Percentiles rank a stretch among this genome's conserved stretches.
These are phyloP conservation scores for Apiospora koreana DNA, from an alignment of 2,329 filamentous ascomycete genomes.

Conservation along the genomic window DNA sequence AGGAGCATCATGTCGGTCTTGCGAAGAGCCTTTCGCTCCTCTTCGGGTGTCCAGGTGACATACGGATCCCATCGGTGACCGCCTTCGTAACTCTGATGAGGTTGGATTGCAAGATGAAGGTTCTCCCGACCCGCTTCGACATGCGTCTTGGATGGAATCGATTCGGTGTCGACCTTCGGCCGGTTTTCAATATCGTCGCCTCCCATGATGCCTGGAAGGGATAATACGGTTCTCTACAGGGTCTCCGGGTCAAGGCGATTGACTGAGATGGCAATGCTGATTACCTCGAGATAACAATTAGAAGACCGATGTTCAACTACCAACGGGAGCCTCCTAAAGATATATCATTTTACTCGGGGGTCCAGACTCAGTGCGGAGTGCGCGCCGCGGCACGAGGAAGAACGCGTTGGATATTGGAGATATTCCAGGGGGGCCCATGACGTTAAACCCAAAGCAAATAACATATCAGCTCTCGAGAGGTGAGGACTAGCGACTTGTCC, in stretches of 20 bases:
- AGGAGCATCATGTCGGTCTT: conserved; percentile 50
- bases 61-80: conserved; percentile 42
- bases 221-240: neutral
- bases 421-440: neutral
- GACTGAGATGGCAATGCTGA: neutral
- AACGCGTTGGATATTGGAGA: neutral
- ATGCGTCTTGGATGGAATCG: conserved; percentile 7
- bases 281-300: neutral
- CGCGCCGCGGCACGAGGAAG: neutral
- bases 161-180: conserved; percentile 8
- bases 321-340: neutral
- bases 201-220: conserved; percentile 12
- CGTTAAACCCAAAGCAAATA: neutral
- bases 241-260: neutral
- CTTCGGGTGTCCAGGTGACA: conserved; percentile 53
- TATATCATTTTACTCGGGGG: neutral
- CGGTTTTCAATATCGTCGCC: conserved; percentile 15
- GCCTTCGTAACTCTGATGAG: conserved; percentile 40
- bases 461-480: neutral
- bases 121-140: conserved; percentile 40
- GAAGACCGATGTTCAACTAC: neutral
- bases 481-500: neutral
- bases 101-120: conserved; percentile 32
- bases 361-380: neutral
- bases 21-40: conserved; percentile 56